Evolutionary conservation across 2,329 filamentous ascomycete species (phyloP), one percentile per base, ranked within the genome.

Genomic region (Xylariales sp.): DNA sequence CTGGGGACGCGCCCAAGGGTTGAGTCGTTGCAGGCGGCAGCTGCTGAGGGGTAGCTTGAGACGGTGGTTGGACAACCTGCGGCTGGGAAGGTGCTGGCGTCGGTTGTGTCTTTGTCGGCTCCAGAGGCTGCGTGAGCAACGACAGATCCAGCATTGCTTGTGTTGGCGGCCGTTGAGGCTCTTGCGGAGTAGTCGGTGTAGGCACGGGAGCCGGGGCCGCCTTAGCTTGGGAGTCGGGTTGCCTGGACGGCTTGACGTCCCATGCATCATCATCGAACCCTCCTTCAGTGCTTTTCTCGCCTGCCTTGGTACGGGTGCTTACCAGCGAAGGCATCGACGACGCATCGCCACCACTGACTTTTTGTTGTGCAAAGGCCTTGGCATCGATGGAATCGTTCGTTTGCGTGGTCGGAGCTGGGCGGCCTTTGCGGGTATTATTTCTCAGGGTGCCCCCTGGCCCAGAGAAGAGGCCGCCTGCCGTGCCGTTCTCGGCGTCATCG

Each of bases 251-350:
- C 67, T 96, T 96, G 37, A 95, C 84, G 55, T 94, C 88, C 93
- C 93, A 98, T 7, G 93, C 93, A 68, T 97, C 88, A 57, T 97
- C 93, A 38, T 98, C 93, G 56, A 97, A 97, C 3, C 88, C 88
- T 45, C 72, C 69, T 20, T 51, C 51, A 11, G 46, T 51, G 38
- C 51, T 43, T 38, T 57, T 60, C 27, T 57, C 51, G 10, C 56
- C 61, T 46, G 54, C 44, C 38, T 52, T 58, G 46, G 70, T 32
- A 16, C 49, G 48, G 22, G 46, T 32, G 5, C 49, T 46, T 12
- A 56, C 47, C 10, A 61, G 51, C 2, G 59, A 54, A 8, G 61
- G 71, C 42, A 70, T 62, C 10, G 62, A 56, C 3, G 66, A 52
- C 24, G 64, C 64, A 15, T 68, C 65, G 4, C 61, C 60, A 18